Evolutionary conservation across 306 rosid genomes (phyloP).

Genomic region (Sesbania bispinosa): DNA sequence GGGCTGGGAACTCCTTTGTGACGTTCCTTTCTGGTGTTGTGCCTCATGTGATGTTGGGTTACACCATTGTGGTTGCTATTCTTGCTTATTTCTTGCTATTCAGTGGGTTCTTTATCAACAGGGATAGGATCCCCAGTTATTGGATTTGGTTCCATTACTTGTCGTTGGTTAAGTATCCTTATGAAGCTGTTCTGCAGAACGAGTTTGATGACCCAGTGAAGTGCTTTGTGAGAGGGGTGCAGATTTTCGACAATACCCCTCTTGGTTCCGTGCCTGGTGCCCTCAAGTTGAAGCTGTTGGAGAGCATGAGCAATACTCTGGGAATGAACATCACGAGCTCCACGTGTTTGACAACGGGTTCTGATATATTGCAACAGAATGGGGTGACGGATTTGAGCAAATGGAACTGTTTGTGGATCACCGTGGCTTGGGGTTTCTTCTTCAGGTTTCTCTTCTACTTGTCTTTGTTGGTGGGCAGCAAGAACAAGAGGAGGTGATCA

Average conservation of each 20-base stretch:
- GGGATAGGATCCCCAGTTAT: constrained; percentile 72
- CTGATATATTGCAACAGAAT: constrained; percentile 63
- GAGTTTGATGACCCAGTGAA: constrained; percentile 55
- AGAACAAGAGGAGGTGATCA: constrained; percentile 75
- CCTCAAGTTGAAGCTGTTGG: constrained; percentile 59
- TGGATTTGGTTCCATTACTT: constrained; percentile 97
- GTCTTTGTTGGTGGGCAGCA: constrained; percentile 69
- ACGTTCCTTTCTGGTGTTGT: constrained; percentile 87
- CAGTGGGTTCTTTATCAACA: constrained; percentile 89
- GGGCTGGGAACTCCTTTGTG: constrained; percentile 95
- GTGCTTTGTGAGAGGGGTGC: constrained; percentile 78
- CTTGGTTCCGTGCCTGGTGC: constrained; percentile 40
- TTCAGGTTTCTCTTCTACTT: constrained; percentile 87
- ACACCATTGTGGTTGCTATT: constrained; percentile 82
- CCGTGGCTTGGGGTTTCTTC: constrained; percentile 92
- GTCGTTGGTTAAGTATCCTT: constrained; percentile 81
- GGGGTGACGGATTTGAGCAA: constrained; percentile 71
- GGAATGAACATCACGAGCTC: constrained; percentile 59
- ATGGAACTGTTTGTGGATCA: constrained; percentile 82
- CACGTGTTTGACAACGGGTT: constrained; percentile 80
- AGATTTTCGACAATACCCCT: constrained; percentile 82
- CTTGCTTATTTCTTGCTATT: constrained; percentile 82
- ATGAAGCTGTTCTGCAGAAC: constrained; percentile 74
- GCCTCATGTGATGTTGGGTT: constrained; percentile 92
- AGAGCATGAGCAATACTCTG: constrained; percentile 55